Evolutionary conservation across 2,329 filamentous ascomycete genomes (phyloP).

Genomic region (Periglandula ipomoeae): DNA sequence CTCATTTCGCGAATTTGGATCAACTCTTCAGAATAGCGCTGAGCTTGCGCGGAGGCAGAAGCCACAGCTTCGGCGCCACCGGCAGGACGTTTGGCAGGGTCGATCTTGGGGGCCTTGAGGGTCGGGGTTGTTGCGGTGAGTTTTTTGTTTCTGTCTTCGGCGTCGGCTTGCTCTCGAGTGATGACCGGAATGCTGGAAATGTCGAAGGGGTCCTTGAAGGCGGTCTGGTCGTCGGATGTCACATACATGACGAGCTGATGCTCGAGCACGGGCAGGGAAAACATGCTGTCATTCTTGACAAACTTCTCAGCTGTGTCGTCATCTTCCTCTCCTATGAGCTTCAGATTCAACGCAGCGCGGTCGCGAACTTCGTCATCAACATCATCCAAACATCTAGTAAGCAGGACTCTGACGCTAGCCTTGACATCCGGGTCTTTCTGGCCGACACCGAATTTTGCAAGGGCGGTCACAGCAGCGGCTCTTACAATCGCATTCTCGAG

Average conservation of each 20-base stretch:
- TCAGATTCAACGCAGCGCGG: constrained; percentile 83
- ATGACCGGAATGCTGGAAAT: constrained; percentile 86
- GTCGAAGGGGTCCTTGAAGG: constrained; percentile 81
- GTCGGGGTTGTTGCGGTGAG: constrained; percentile 86
- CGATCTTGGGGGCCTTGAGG: constrained; percentile 82
- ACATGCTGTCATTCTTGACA: constrained; percentile 95
- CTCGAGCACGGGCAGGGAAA: constrained; percentile 88
- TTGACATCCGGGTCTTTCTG: constrained; percentile 97
- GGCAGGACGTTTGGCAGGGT: constrained; percentile 61
- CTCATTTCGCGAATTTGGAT: constrained; percentile 85
- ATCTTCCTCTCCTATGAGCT: constrained; percentile 87
- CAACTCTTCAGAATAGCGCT: constrained; percentile 83
- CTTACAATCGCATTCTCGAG: constrained; percentile 94
- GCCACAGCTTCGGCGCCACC: constrained; percentile 66
- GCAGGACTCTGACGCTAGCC: constrained; percentile 84
- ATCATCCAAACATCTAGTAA: constrained; percentile 90
- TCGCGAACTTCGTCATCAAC: constrained; percentile 97
- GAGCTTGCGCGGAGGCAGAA: constrained; percentile 67
- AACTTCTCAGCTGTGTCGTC: constrained; percentile 80
- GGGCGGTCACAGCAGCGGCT: constrained; percentile 86
- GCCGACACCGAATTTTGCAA: constrained; percentile 94
- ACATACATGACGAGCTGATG: constrained; percentile 98
- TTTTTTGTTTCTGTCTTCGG: constrained; percentile 95
- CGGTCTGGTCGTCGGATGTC: constrained; percentile 79
- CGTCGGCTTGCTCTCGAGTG: constrained; percentile 89